These are phyloP conservation scores for Clonostachys sp. DNA, from an alignment of 2,329 filamentous ascomycete species.

Conservation along the genomic window DNA sequence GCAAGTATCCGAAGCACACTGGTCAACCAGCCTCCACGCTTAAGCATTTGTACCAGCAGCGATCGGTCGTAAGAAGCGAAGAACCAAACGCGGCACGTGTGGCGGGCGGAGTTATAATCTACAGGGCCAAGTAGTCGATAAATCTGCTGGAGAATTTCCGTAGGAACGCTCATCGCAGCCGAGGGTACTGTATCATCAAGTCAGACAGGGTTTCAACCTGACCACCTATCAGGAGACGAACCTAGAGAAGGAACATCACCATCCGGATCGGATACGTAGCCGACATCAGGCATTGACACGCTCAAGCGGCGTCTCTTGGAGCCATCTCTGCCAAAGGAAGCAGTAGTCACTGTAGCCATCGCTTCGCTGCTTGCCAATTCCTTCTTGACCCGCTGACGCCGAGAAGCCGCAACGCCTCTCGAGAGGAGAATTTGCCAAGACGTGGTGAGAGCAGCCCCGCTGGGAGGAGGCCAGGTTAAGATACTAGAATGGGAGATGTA, in stretches of 20 bases:
- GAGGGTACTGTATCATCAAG: neutral
- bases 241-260: too few species aligned
- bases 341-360: too few species aligned
- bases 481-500: too few species aligned
- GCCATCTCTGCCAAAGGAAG: neutral
- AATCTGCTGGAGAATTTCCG: conserved; percentile 30
- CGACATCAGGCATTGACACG: too few species aligned
- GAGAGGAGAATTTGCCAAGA: conserved; percentile 19
- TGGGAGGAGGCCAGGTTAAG: neutral
- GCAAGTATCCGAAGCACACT: conserved; percentile 19
- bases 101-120: conserved; percentile 55
- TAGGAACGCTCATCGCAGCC: conserved; percentile 17
- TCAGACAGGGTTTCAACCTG: too few species aligned
- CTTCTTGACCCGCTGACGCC: neutral
- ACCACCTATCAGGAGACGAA: too few species aligned
- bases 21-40: conserved; percentile 48
- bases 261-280: too few species aligned
- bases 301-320: too few species aligned
- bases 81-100: conserved; percentile 58
- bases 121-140: conserved; percentile 21
- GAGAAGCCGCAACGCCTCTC: conserved; percentile 13
- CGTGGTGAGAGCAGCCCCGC: conserved; percentile 11
- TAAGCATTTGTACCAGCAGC: conserved; percentile 48
- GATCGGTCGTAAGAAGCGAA: conserved; percentile 44
- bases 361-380: too few species aligned